Base-by-base conservation (phyloP, 2,329 filamentous ascomycete genomes). In the Dactylellina drechsleri region DNA sequence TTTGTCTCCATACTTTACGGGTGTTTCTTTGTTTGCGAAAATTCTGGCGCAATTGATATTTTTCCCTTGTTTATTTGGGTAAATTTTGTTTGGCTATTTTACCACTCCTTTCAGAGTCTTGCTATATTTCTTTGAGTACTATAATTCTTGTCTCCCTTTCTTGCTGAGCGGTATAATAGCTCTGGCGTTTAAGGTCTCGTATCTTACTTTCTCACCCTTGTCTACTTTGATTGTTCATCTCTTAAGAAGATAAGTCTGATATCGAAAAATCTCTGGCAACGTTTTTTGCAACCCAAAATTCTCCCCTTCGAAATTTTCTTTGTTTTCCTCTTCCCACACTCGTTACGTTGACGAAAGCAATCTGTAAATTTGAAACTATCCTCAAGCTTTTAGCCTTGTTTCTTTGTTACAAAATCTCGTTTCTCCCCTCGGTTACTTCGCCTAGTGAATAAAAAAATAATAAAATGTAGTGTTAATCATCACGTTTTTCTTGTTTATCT, bases 121-220 rank as follows among this genome's bases (percentile, higher is more conserved):
- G n/a, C 47, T 26, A 36, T 45, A 61, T 49, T 52, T 56, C 23
- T 6, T 50, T 67, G 31, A 56, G 53, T 23, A 16, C 45, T 20
- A 47, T 40, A 54, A 10, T 31, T 20, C 31, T 72, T 54, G 18
- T 45, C 57, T 62, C 26, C 64, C 36, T 64, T 31, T 45, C 18
- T 57, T 41, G n/a, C 50, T 50, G 45, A 36, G 61, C 20, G 53
- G 54, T 47, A 62, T 62, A 61, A 58, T 67, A 75, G 54, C 61
- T 68, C 54, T 57, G 74, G 74, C 61, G 74, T 77, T 76, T 40
- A 52, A 20, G 70, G 70, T 66, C 56, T 60, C 43, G 56, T 58
- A 61, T 67, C 18, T 50, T 74, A 31, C 20, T 62, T 56, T 41
- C 36, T 62, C 31, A 36, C 31, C 31, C 31, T 40, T 65, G 20